These are phyloP conservation scores for Cucumis melo DNA, from an alignment of 306 rosid species.

Conservation along the genomic window DNA sequence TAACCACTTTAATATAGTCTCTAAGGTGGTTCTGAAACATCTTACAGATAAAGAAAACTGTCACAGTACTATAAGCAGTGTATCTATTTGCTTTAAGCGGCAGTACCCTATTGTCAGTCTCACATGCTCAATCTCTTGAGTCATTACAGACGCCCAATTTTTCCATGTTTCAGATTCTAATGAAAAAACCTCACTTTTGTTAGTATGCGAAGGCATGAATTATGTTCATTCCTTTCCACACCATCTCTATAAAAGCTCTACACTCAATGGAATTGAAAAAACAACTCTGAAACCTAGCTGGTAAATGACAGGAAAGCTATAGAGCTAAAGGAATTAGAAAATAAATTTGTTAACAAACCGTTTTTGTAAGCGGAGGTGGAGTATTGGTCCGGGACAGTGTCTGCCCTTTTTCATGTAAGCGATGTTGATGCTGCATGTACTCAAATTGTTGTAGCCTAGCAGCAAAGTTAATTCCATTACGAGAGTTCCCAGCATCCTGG, in stretches of 20 bases:
- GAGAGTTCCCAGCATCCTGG: conserved; percentile 34
- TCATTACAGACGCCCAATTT: not conserved
- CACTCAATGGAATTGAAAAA: not conserved
- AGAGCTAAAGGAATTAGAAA: not conserved
- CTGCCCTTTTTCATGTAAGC: conserved; percentile 36
- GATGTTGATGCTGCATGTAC: conserved; percentile 69
- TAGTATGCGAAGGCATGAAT: not conserved
- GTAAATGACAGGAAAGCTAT: not conserved
- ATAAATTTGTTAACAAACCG: not conserved
- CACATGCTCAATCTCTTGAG: not conserved
- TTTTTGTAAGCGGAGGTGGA: not conserved
- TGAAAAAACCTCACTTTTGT: not conserved
- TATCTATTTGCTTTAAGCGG: not conserved
- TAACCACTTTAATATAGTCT: not conserved
- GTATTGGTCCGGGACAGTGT: conserved; percentile 19
- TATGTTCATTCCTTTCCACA: not conserved
- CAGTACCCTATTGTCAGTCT: not conserved
- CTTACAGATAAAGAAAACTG: not conserved
- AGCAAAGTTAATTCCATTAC: conserved; percentile 50
- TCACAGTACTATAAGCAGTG: not conserved
- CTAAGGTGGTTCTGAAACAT: not conserved
- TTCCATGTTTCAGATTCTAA: not conserved
- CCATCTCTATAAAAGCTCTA: not conserved
- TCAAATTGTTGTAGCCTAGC: conserved; percentile 73
- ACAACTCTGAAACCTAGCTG: not conserved